Evolutionary conservation across 305 asterid genomes (phyloP).

Genomic region (Plantago lanceolata): DNA sequence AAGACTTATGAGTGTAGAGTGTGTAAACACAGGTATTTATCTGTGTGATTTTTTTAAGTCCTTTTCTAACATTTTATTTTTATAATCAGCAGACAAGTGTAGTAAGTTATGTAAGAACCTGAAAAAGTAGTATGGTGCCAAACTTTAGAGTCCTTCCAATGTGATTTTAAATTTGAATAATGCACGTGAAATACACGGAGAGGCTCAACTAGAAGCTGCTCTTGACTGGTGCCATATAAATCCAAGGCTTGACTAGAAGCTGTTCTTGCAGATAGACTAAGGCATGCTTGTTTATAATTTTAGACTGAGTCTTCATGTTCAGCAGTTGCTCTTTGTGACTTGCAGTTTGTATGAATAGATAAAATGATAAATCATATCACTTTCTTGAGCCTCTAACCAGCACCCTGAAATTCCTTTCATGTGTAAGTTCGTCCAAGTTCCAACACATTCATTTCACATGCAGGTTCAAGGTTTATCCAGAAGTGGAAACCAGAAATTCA

Average conservation of each 20-base stretch:
- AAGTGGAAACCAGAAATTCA: slow-evolving; percentile 83
- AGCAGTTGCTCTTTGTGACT: background rate
- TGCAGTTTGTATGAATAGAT: slow-evolving; percentile 8
- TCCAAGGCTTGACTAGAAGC: too few species aligned
- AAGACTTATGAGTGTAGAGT: slow-evolving; percentile 72
- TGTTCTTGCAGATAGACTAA: background rate
- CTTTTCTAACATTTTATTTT: too few species aligned
- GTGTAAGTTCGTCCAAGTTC: slow-evolving; percentile 22
- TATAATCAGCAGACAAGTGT: slow-evolving; percentile 12
- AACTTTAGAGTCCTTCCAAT: slow-evolving; percentile 7
- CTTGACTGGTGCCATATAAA: too few species aligned
- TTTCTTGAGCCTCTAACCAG: slow-evolving; percentile 8
- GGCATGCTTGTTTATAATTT: slow-evolving; percentile 13
- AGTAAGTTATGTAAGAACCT: slow-evolving; percentile 8
- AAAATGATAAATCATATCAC: background rate
- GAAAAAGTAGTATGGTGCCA: slow-evolving; percentile 11
- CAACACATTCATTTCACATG: slow-evolving; percentile 22
- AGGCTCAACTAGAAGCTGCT: background rate
- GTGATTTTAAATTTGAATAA: slow-evolving; percentile 2
- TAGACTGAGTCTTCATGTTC: background rate
- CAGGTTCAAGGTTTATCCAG: slow-evolving; percentile 87
- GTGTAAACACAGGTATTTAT: slow-evolving; percentile 77
- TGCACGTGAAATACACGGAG: slow-evolving; percentile 2
- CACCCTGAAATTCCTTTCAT: slow-evolving; percentile 1
- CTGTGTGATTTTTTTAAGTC: slow-evolving; percentile 19